A percentile compares a stretch with the other conserved stretches of the same genome.
These are phyloP conservation scores for Rhodotorula graminis DNA, from an alignment of 768 basidiomycete species.

Conservation along the genomic window DNA sequence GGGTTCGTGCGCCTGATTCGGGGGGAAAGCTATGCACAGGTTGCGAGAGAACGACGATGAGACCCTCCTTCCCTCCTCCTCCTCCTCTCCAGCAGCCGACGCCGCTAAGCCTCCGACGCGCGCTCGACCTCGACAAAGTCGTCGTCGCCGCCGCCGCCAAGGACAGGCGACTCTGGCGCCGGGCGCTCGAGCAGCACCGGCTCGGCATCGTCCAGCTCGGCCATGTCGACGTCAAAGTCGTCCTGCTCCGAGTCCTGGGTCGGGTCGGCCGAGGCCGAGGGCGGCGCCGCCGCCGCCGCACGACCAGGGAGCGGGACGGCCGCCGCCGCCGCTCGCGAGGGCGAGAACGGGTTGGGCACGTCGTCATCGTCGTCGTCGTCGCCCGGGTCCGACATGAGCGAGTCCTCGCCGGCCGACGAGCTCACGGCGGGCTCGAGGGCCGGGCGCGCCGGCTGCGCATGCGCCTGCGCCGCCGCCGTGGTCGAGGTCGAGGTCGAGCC, in stretches of 20 bases:
- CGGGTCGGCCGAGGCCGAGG: no score
- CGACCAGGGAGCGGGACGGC: no score
- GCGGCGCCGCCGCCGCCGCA: no score
- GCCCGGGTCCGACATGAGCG: neutral
- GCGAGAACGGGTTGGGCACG: neutral
- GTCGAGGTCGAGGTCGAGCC: neutral
- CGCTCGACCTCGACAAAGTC: constrained; percentile 20
- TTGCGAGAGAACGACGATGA: no score
- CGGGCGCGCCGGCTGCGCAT: no score
- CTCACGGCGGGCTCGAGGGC: no score
- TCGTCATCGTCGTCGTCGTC: neutral
- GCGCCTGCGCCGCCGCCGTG: no score
- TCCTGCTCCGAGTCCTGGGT: neutral
- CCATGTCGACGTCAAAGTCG: neutral
- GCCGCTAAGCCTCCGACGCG: neutral
- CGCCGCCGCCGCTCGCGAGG: no score
- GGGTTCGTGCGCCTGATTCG: no score
- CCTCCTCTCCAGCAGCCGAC: no score
- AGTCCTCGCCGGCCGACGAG: neutral
- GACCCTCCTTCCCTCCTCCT: no score
- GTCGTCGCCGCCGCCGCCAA: constrained; percentile 6
- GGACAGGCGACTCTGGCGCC: neutral
- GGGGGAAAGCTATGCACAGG: no score
- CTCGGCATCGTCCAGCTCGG: neutral
- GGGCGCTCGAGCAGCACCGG: neutral